Evolutionary conservation across 345 rosid genomes (phyloP).

Genomic region (Eutrema japonicum): DNA sequence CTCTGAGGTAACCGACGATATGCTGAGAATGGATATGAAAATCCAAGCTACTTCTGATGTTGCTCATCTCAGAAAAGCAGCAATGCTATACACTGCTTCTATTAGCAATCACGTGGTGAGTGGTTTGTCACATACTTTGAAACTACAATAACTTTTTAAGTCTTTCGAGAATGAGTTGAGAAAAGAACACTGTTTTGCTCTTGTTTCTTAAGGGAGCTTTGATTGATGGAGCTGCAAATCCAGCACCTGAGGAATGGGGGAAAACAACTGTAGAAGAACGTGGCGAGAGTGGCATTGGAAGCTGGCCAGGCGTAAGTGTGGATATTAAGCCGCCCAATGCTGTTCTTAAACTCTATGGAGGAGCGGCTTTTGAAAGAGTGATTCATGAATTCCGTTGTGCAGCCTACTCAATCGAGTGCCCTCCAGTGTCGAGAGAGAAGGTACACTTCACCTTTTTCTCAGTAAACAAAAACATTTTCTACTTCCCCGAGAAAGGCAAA

Average conservation of each 20-base stretch:
- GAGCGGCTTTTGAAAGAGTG: constrained; percentile 98
- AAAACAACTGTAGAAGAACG: constrained; percentile 86
- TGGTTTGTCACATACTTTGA: constrained; percentile 3
- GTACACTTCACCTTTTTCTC: constrained; percentile 43
- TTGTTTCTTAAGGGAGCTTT: constrained; percentile 67
- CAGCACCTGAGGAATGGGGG: constrained; percentile 99
- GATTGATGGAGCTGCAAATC: constrained; percentile 98
- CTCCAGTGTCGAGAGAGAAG: constrained; percentile 94
- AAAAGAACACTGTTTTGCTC: constrained; percentile 23
- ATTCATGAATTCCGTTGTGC: constrained; percentile 96
- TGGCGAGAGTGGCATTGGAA: constrained; percentile 84
- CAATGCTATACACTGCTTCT: constrained; percentile 85
- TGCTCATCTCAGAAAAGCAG: constrained; percentile 82
- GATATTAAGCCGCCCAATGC: constrained; percentile 89
- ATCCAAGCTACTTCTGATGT: constrained; percentile 90
- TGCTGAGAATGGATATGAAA: constrained; percentile 70
- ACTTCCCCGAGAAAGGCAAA: background rate
- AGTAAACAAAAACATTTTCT: background rate
- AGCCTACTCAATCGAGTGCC: constrained; percentile 93
- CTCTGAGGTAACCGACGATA: constrained; percentile 65
- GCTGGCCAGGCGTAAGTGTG: constrained; percentile 89
- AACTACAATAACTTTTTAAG: background rate
- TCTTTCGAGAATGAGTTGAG: constrained; percentile 14
- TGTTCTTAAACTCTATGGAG: constrained; percentile 89
- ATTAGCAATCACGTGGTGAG: constrained; percentile 88